Base-by-base conservation (phyloP, 192 early-diverging fungal species). In the Backusella sp. region DNA sequence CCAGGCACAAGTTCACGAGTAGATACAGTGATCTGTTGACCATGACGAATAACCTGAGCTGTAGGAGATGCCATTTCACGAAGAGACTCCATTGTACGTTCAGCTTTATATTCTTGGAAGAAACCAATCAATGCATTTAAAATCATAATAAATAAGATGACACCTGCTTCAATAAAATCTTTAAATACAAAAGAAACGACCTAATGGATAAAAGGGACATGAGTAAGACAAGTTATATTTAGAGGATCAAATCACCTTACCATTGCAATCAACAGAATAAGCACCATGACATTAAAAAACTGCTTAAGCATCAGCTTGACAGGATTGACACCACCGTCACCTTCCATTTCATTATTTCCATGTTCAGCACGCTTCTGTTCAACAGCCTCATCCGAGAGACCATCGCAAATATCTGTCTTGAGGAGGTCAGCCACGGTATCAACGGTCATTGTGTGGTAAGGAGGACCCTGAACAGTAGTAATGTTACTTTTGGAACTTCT, bases 111-210 rank as follows among this genome's bases (percentile, higher is more conserved):
- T 80, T 99, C 98, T 85, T 99, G 98, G 3, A 91, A 85, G 74
- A 98, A 97, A n/a, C 98, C 98, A 76, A 99, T 95, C 36, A 90
- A 77, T 28, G 95, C 90, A 84, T 99, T 99, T 52, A 97, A 76
- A n/a, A 92, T 80, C 44, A 97, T 94, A 42, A 99, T 93, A 52
- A 92, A 85, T 21, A 90, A 80, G 53, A 96, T 89, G 35, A 98
- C 92, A 66, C 88, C 91, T 28, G 88, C 92, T 87, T 92, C 92
- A 32, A 91, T 77, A 76, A 83, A 90, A 77, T 93, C 92, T 34
- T 86, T 87, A 65, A 86, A 88, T 6, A 87, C 90, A 84, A 92
- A 90, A 2, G 91, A 88, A 32, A 92, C 84, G 6, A 85, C 82
- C 39, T 88, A 78, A 26, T 4, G 35, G 66, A 39, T 32, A 68